Conservation (phyloP, 768 basidiomycete genomes). For the Lepiota venenata region DNA sequence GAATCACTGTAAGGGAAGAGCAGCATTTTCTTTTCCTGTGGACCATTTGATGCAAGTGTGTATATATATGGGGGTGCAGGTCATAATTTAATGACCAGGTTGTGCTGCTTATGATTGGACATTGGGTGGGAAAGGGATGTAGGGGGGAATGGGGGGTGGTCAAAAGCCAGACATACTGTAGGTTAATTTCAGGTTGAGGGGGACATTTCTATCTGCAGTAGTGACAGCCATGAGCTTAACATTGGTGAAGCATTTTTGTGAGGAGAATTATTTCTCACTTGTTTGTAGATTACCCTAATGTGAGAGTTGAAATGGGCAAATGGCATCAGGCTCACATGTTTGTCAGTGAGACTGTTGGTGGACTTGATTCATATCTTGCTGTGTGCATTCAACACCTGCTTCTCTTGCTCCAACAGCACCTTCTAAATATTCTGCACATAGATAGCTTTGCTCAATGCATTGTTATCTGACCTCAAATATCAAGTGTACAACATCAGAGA, state of each 20-base stretch:
- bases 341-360: constrained; percentile 39
- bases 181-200: constrained; percentile 43
- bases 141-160: no score
- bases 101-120: constrained; percentile 46
- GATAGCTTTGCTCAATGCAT: constrained; percentile 26
- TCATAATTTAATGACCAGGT: constrained; percentile 58
- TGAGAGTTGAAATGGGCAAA: constrained; percentile 35
- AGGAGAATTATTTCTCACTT: constrained; percentile 31
- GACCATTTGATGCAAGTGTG: no score
- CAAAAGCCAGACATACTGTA: constrained; percentile 39
- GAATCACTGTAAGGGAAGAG: no score
- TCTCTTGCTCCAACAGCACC: constrained; percentile 33
- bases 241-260: constrained; percentile 30
- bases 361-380: constrained; percentile 40
- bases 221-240: constrained; percentile 42
- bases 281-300: constrained; percentile 33
- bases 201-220: constrained; percentile 29
- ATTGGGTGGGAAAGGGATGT: not conserved
- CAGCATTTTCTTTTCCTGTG: no score
- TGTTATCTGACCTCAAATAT: constrained; percentile 17
- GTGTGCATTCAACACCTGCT: constrained; percentile 36
- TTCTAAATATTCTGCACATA: constrained; percentile 34
- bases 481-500: constrained; percentile 55
- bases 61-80: constrained; percentile 55
- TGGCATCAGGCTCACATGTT: constrained; percentile 35